Evolutionary conservation across 306 rosid species (phyloP), one percentile per base, ranked within the genome.

Genomic region (Canavalia gladiata): DNA sequence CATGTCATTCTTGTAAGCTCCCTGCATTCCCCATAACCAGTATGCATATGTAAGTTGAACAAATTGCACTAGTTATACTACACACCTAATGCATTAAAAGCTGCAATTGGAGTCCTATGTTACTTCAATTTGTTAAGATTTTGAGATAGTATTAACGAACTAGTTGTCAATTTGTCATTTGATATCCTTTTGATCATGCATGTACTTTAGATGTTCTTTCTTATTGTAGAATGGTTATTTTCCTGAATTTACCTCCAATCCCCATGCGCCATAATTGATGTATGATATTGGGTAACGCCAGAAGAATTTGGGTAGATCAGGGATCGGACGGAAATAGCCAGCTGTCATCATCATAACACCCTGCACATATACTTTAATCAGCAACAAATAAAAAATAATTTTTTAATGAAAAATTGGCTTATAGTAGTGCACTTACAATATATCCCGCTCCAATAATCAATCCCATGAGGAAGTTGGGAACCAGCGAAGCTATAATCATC

Each of bases 331-430:
- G 76, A 94, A 94, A 84, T 82, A 95, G 37, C 98, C 97, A 33
- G 97, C 77, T 65, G 97, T 91, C 98, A 95, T 87, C 97, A 92
- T 89, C 97, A 95, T 90, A 74, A 95, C 83, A 72, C 97, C 97
- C 99, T 94, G 83, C 82, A 57, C 49, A 39, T 28, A 70, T 9
- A 37, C 31, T 34, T 11, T 49, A 52, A 64, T 78, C 33, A 73
- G 28, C 37, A 59, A 5, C 25, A 18, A 18, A 18, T 18, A 18
- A 37, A 2, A 65, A 46, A n/a, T 13, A 7, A 35, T 45, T 55
- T 12, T 74, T 57, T 10, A 29, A 66, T 41, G 12, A 80, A 73
- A 62, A 34, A 72, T 29, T 57, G 28, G 37, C 4, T 28, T 50
- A 33, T 12, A n/a, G 11, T 18, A 18, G 29, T 37, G 65, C 57